Evolutionary conservation across 306 rosid species (phyloP), one percentile per base, ranked within the genome.

Genomic region (Lablab purpureus): DNA sequence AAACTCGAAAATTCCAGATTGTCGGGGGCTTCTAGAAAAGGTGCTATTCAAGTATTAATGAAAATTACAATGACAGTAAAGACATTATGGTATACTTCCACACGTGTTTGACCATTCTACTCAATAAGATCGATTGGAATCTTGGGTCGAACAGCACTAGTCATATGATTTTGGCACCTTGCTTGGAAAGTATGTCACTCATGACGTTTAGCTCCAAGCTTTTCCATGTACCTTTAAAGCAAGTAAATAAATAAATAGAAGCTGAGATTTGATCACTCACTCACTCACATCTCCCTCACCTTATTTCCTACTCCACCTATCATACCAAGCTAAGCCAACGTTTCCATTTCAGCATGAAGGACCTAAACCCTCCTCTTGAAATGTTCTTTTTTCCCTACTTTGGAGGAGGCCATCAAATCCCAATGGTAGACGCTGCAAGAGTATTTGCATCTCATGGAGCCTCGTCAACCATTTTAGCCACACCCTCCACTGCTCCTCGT

Each of bases 381-480:
- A 73, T 86, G 10, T 78, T 54, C 80, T 86, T 86, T 78, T 86
- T 83, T 10, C 89, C 89, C 67, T 83, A 81, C 74, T 47, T 80
- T 0, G 87, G 89, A 0, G 92, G 89, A 28, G 94, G 97, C 63
- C 97, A 88, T 30, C 85, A 84, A 34, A 89, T 89, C 17, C 97
- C 97, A 68, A 86, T 91, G 94, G 80, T 89, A 60, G 97, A 91
- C 84, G 51, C 84, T 5, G 97, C 97, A 23, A 83, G 90, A 80
- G 80, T 87, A 0, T 89, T 88, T 11, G 90, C 97, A 10, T 54
- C 91, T 2, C 92, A 87, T 18, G 92, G 90, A 67, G 89, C 74
- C 73, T 74, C 50, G 54, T 86, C 89, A 76, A 85, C 89, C 71
- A 88, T 91, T 60, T 54, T 89, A 49, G 78, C 88, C 40, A 74